Evolutionary conservation across 768 basidiomycete species (phyloP).

Genomic region (Rhizopogon roseolus): DNA sequence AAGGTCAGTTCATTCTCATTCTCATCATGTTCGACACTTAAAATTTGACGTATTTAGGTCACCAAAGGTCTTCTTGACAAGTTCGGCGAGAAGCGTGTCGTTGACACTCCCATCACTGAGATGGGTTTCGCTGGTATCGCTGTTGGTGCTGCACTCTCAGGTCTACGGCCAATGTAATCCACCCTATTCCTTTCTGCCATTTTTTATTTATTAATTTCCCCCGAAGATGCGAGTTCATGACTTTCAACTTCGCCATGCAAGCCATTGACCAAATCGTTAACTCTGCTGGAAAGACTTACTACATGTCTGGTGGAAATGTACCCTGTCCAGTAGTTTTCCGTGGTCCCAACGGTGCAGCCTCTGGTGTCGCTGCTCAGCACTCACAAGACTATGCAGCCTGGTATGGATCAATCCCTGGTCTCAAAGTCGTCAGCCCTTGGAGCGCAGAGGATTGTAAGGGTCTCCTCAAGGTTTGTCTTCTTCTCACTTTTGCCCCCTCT

Average conservation of each 20-base stretch:
- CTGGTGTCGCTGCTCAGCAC: slow-evolving; percentile 96
- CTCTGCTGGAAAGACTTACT: slow-evolving; percentile 99
- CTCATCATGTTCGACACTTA: slow-evolving; percentile 5
- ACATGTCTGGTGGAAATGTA: slow-evolving; percentile 99
- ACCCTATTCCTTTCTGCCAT: neutral
- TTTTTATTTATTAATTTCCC: slow-evolving; percentile 6
- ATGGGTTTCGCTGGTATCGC: slow-evolving; percentile 99
- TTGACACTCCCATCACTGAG: slow-evolving; percentile 96
- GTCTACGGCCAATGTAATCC: slow-evolving; percentile 85
- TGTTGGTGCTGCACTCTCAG: slow-evolving; percentile 90
- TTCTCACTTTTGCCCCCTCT: neutral
- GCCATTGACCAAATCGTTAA: slow-evolving; percentile 99
- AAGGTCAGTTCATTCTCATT: slow-evolving; percentile 47
- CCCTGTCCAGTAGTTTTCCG: slow-evolving; percentile 99
- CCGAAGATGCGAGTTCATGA: slow-evolving; percentile 97
- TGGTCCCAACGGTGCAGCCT: slow-evolving; percentile 96
- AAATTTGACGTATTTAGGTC: slow-evolving; percentile 46
- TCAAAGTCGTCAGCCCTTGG: slow-evolving; percentile 98
- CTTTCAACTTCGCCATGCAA: slow-evolving; percentile 99
- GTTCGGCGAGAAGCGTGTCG: slow-evolving; percentile 97
- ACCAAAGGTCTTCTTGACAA: slow-evolving; percentile 99
- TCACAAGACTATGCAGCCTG: slow-evolving; percentile 97
- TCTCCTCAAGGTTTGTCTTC: slow-evolving; percentile 73
- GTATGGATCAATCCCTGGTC: slow-evolving; percentile 89
- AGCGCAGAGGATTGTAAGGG: slow-evolving; percentile 99